A percentile compares a stretch with the other conserved stretches of the same genome.
phyloP scores from a whole-genome alignment of 805 yeast genomes.

The Alloascoidea africana region DNA sequence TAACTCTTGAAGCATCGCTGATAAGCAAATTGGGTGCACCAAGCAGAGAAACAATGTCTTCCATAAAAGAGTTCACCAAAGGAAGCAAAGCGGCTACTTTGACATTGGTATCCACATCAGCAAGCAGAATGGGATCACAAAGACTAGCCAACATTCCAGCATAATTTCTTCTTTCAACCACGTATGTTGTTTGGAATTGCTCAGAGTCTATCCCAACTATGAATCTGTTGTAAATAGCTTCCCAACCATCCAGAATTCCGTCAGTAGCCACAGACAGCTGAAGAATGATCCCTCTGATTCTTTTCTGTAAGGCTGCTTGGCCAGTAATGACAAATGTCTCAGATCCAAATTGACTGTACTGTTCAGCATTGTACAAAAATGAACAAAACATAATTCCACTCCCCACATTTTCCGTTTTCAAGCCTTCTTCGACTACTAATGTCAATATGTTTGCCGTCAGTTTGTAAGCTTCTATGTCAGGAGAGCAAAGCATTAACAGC shows the following conservation, averaged over 20 bases:
- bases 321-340: slow-evolving; percentile 53
- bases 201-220: slow-evolving; percentile 16
- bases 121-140: slow-evolving; percentile 41
- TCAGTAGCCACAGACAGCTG: slow-evolving; percentile 15
- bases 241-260: slow-evolving; percentile 27
- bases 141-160: slow-evolving; percentile 63
- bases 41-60: slow-evolving; percentile 32
- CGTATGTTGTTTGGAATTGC: slow-evolving; percentile 11
- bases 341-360: slow-evolving; percentile 28
- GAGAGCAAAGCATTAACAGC: slow-evolving; percentile 34
- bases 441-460: slow-evolving; percentile 26
- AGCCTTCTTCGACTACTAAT: slow-evolving; percentile 14
- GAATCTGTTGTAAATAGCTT: slow-evolving; percentile 32
- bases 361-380: slow-evolving; percentile 18
- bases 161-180: slow-evolving; percentile 38
- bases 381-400: slow-evolving; percentile 9
- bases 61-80: slow-evolving; percentile 29
- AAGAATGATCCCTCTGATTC: slow-evolving; percentile 28
- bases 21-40: slow-evolving; percentile 34
- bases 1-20: slow-evolving; percentile 60
- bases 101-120: slow-evolving; percentile 15
- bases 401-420: slow-evolving; percentile 10
- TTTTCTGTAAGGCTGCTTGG: slow-evolving; percentile 58
- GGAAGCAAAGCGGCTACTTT: slow-evolving; percentile 15
- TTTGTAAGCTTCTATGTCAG: slow-evolving; percentile 32